Evolutionary conservation across 2,329 filamentous ascomycete genomes (phyloP), one percentile per base, ranked within the genome.

Genomic region (Alternaria arbusti): DNA sequence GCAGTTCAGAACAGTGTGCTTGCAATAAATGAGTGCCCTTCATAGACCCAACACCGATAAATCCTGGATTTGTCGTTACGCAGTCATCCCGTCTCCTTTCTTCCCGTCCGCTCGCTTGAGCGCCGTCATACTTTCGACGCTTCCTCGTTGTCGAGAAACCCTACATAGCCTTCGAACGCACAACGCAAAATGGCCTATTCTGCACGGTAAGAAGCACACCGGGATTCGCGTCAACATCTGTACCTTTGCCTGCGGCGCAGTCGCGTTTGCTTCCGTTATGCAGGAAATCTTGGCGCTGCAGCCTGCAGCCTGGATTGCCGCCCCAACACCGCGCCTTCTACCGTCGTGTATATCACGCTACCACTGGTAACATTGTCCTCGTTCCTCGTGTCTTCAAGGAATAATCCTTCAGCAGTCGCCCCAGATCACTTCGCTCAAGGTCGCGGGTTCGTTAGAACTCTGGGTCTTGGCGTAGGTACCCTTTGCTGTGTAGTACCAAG

Each of bases 271-370:
- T 11, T 45, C 50, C 30, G 36, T 40, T n/a, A 17, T 40, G 36
- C n/a, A 40, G 36, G n/a, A 58, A 43, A 17, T n/a, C 60, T 54
- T 59, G 47, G 60, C 54, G 25, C 12, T 54, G 60, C 28, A 49
- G 54, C 47, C 20, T 54, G 23, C 22, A 49, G 54, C 47, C 20
- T 47, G 23, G 8, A 28, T 28, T 6, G 8, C 26, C 28, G 49
- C 23, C 56, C 36, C 49, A 57, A 30, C 46, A 40, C 15, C 46
- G 11, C 56, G 26, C 56, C n/a, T 17, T 17, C 28, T 47, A 30
- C 43, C 15, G 9, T 40, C 36, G 36, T 25, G 23, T 8, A 50
- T 30, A 17, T 50, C 44, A n/a, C 54, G 6, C 20, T 13, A 55
- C 13, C 25, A 22, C 40, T 40, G 36, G 36, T 17, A 17, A 40